Conservation (phyloP, 2,329 filamentous ascomycete genomes). For the Cladorrhinum sp. region DNA sequence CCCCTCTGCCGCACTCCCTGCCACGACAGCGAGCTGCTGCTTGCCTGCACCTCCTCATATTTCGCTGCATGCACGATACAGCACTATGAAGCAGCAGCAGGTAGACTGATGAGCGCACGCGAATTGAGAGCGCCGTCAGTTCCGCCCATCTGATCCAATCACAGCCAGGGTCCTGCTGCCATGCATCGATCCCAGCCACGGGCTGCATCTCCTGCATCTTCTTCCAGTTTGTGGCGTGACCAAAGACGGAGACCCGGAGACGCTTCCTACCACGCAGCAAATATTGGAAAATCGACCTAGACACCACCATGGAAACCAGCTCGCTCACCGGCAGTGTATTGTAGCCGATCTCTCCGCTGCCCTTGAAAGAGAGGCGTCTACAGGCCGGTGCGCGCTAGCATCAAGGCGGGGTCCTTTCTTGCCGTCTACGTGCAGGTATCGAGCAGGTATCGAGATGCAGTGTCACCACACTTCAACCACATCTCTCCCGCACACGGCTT, state of each 20-base stretch:
- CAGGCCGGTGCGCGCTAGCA: constrained; percentile 1
- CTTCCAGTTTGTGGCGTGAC: constrained; percentile 9
- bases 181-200: constrained; percentile 20
- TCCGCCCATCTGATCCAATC: constrained; percentile 23
- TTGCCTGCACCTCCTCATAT: constrained; percentile 7
- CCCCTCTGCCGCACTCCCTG: constrained; percentile 18
- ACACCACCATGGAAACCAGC: neutral
- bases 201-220: constrained; percentile 10
- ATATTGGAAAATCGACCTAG: neutral
- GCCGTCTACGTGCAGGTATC: constrained; percentile 13
- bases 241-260: neutral
- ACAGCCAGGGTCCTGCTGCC: constrained; percentile 14
- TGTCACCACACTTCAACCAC: constrained; percentile 22
- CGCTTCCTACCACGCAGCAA: neutral
- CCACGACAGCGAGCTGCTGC: constrained; percentile 14
- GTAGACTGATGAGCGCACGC: constrained; percentile 12
- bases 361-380: constrained; percentile 9
- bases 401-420: constrained; percentile 4
- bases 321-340: neutral
- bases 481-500: constrained; percentile 13
- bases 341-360: neutral
- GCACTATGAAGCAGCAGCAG: constrained; percentile 15
- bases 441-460: constrained; percentile 17
- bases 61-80: constrained; percentile 22
- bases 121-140: constrained; percentile 10